These are phyloP conservation scores for Fusarium denticulatum DNA, from an alignment of 2,329 filamentous ascomycete species.

Conservation along the genomic window DNA sequence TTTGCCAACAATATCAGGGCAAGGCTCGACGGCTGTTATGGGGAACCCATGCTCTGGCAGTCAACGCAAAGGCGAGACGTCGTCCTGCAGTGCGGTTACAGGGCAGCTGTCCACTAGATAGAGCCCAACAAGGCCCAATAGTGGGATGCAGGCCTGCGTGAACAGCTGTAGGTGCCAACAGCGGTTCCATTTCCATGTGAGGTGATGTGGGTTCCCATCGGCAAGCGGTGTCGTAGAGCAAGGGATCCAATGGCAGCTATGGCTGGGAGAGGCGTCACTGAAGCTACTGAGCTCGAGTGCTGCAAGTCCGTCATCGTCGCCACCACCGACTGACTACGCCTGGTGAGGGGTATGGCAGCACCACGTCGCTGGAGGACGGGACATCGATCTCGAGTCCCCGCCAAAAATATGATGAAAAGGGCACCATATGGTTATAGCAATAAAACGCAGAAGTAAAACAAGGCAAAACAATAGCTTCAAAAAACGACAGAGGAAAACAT, in stretches of 20 bases:
- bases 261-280: conserved; percentile 36
- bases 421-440: conserved; percentile 29
- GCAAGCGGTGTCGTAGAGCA: conserved; percentile 36
- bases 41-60: conserved; percentile 20
- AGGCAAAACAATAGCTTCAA: conserved; percentile 14
- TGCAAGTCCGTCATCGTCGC: conserved; percentile 34
- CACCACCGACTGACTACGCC: conserved; percentile 10
- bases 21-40: conserved; percentile 14
- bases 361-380: conserved; percentile 15
- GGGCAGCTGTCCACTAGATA: conserved; percentile 20
- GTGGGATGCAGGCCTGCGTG: conserved; percentile 22
- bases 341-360: conserved; percentile 27
- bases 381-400: conserved; percentile 4
- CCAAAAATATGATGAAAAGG: background rate
- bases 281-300: conserved; percentile 29
- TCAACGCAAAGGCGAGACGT: conserved; percentile 18
- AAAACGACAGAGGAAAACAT: conserved; percentile 38
- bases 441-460: background rate
- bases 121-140: conserved; percentile 32
- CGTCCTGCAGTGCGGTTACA: conserved; percentile 20
- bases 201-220: conserved; percentile 33
- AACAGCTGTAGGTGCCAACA: conserved; percentile 23
- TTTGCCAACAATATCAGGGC: conserved; percentile 16
- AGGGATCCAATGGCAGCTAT: conserved; percentile 32
- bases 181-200: conserved; percentile 33